phyloP scores from a whole-genome alignment of 345 rosid genomes.

The Moricandia arvensis region DNA sequence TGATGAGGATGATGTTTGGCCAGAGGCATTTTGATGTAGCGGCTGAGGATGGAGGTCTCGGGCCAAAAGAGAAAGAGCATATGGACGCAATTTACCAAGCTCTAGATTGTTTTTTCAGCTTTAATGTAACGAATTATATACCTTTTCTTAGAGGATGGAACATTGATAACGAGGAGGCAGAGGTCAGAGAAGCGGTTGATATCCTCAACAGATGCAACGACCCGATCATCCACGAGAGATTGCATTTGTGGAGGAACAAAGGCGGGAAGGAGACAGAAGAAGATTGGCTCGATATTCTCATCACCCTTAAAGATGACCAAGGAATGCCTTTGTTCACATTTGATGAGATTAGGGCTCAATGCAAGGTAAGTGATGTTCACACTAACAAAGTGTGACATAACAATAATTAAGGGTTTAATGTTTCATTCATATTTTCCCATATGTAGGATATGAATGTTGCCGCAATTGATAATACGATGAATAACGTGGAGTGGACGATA shows the following conservation, averaged over 20 bases:
- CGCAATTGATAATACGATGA: slow-evolving; percentile 44
- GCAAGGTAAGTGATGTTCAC: neutral
- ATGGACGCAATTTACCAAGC: no score
- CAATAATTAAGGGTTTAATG: neutral
- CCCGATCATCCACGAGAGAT: neutral
- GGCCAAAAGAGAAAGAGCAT: no score
- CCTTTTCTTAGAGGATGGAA: neutral
- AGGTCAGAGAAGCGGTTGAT: neutral
- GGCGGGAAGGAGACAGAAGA: neutral
- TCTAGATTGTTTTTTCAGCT: no score
- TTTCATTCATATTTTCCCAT: slow-evolving; percentile 14
- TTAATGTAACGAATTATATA: no score
- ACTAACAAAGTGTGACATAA: neutral
- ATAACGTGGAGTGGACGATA: slow-evolving; percentile 48
- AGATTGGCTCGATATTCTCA: neutral
- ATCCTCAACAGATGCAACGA: neutral
- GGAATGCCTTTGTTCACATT: neutral
- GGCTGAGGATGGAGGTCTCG: no score
- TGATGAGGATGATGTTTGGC: no score
- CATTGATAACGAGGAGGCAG: neutral
- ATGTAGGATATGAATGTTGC: slow-evolving; percentile 15
- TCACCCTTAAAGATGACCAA: neutral
- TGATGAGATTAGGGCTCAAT: neutral
- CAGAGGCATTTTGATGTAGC: no score
- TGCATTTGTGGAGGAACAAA: neutral